Percentiles rank a stretch among this genome's conserved stretches.
These are phyloP conservation scores for Malus fusca DNA, from an alignment of 306 rosid species.

Conservation along the genomic window DNA sequence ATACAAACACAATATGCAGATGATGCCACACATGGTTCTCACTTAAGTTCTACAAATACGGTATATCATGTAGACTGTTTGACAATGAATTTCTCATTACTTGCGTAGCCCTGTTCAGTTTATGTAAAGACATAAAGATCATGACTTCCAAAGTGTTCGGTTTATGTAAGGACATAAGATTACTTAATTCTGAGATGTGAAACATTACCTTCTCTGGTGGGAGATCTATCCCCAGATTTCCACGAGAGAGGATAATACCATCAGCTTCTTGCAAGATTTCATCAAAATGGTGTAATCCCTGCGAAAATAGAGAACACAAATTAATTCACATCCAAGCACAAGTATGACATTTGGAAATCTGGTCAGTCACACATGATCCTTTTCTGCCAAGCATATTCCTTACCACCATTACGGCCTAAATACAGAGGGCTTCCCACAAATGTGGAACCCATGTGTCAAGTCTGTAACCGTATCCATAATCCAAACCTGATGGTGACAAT, in stretches of 20 bases:
- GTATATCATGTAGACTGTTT: neutral
- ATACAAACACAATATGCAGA: neutral
- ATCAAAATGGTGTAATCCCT: slow-evolving; percentile 92
- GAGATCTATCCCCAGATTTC: slow-evolving; percentile 91
- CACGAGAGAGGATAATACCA: slow-evolving; percentile 88
- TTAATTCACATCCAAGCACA: slow-evolving; percentile 1
- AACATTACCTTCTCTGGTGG: slow-evolving; percentile 90
- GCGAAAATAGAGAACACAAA: slow-evolving; percentile 9
- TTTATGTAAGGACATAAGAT: no score
- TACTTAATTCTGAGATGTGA: neutral
- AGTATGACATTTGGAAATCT: neutral
- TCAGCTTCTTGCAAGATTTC: slow-evolving; percentile 94
- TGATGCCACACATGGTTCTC: neutral
- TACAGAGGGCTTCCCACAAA: neutral
- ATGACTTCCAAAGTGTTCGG: neutral
- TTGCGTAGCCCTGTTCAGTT: neutral
- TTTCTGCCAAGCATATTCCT: neutral
- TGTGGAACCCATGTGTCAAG: neutral
- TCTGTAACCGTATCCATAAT: slow-evolving; percentile 1
- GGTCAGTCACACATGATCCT: neutral
- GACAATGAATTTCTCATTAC: neutral
- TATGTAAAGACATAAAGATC: no score
- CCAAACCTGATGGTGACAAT: neutral
- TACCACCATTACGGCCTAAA: neutral
- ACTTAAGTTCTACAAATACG: neutral